phyloP scores from a whole-genome alignment of 2,329 filamentous ascomycete species.

The Lachnellula hyalina region DNA sequence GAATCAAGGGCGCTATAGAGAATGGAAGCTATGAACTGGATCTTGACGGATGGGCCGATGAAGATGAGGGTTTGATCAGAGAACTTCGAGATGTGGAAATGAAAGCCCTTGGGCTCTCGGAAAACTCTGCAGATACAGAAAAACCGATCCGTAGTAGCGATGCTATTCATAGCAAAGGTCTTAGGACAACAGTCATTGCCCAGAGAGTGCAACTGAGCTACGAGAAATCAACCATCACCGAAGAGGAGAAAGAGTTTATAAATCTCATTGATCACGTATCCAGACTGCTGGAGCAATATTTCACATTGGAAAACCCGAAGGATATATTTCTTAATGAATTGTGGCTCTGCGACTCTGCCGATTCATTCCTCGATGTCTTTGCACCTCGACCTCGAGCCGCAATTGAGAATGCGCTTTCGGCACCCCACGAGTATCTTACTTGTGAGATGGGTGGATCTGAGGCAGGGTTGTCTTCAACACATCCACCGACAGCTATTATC shows the following conservation, averaged over 20 bases:
- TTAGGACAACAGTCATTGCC: conserved; percentile 73
- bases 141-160: conserved; percentile 66
- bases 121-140: conserved; percentile 39
- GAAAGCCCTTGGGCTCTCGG: conserved; percentile 43
- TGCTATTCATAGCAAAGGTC: conserved; percentile 61
- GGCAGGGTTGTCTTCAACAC: conserved; percentile 50
- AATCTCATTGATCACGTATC: conserved; percentile 54
- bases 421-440: conserved; percentile 71
- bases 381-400: conserved; percentile 65
- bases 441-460: conserved; percentile 61
- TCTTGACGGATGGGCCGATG: conserved; percentile 28
- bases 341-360: conserved; percentile 68
- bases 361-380: conserved; percentile 68
- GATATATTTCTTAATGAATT: conserved; percentile 62
- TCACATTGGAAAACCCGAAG: conserved; percentile 35
- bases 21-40: conserved; percentile 20
- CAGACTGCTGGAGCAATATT: conserved; percentile 43
- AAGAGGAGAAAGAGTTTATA: conserved; percentile 67
- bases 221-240: conserved; percentile 64
- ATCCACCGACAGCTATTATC: conserved; percentile 67
- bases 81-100: conserved; percentile 33
- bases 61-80: conserved; percentile 18
- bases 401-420: conserved; percentile 65
- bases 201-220: conserved; percentile 77
- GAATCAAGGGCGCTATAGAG: conserved; percentile 33